phyloP scores from a whole-genome alignment of 192 early-diverging fungal genomes.

The Rhizophagus clarus region DNA sequence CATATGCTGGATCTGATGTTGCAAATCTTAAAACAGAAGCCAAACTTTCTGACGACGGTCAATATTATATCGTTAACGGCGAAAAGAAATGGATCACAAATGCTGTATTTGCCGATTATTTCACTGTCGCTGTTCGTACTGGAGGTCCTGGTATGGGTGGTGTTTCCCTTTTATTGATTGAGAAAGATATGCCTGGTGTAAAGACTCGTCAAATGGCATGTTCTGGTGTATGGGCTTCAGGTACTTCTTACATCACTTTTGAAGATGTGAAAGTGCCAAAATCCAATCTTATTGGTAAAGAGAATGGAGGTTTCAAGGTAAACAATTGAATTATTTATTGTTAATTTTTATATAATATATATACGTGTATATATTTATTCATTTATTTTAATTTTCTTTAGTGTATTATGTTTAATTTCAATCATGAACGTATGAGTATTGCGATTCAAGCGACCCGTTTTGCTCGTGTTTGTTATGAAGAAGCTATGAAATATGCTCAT shows the following conservation, averaged over 20 bases:
- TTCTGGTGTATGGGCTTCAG: slow-evolving; percentile 81
- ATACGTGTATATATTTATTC: neutral
- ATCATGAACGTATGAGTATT: slow-evolving; percentile 82
- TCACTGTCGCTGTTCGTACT: slow-evolving; percentile 79
- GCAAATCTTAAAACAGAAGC: slow-evolving; percentile 72
- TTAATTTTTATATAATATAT: neutral
- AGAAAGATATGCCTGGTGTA: slow-evolving; percentile 71
- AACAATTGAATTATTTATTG: neutral
- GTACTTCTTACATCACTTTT: slow-evolving; percentile 79
- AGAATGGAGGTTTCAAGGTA: slow-evolving; percentile 83
- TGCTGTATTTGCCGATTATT: slow-evolving; percentile 82
- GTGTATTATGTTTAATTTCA: slow-evolving; percentile 77
- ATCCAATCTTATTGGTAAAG: slow-evolving; percentile 81
- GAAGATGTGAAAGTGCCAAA: slow-evolving; percentile 88
- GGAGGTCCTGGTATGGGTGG: slow-evolving; percentile 79
- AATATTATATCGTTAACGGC: slow-evolving; percentile 77
- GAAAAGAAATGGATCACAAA: slow-evolving; percentile 89
- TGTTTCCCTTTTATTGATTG: slow-evolving; percentile 73
- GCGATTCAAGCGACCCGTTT: slow-evolving; percentile 84
- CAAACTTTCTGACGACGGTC: slow-evolving; percentile 65
- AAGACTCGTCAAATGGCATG: slow-evolving; percentile 82
- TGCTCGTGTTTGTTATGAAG: slow-evolving; percentile 85
- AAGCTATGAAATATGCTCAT: slow-evolving; percentile 78
- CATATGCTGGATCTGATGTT: slow-evolving; percentile 71
- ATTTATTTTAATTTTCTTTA: slow-evolving; percentile 8